Evolutionary conservation across 148 eudicot species (phyloP).

Genomic region (Silene conica): DNA sequence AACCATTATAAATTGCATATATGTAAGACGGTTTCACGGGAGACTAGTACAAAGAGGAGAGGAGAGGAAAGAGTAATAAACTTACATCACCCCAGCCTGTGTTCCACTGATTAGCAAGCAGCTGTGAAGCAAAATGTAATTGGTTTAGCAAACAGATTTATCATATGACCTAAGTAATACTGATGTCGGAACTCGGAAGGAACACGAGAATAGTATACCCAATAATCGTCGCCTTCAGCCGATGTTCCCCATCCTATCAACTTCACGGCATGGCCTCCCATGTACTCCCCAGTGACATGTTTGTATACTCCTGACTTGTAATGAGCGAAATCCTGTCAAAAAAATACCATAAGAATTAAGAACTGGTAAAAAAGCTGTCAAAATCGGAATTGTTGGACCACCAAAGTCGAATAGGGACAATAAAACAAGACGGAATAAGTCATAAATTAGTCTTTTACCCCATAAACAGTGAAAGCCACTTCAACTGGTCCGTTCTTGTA

Average conservation of each 20-base stretch:
- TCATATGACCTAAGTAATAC: too few species aligned
- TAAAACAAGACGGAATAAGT: too few species aligned
- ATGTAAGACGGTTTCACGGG: background rate
- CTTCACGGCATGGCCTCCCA: slow-evolving; percentile 98
- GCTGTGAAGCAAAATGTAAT: slow-evolving; percentile 42
- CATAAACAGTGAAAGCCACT: slow-evolving; percentile 75
- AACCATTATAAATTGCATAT: background rate
- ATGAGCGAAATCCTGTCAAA: slow-evolving; percentile 83
- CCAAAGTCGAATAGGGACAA: too few species aligned
- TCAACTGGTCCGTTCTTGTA: slow-evolving; percentile 90
- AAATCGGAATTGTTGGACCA: background rate
- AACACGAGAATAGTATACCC: slow-evolving; percentile 45
- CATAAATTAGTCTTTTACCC: slow-evolving; percentile 39
- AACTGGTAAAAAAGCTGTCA: background rate
- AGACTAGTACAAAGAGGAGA: background rate
- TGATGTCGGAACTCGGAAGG: background rate
- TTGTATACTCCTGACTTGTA: slow-evolving; percentile 93
- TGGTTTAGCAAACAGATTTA: slow-evolving; percentile 4
- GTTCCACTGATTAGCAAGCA: slow-evolving; percentile 94
- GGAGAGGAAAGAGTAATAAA: slow-evolving; percentile 14
- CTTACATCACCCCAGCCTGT: slow-evolving; percentile 94
- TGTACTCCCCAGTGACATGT: slow-evolving; percentile 54
- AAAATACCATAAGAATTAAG: background rate
- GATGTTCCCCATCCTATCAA: slow-evolving; percentile 94
- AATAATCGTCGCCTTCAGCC: slow-evolving; percentile 81